phyloP scores from a whole-genome alignment of 441 rosid species.

The Raphanus hybrid region DNA sequence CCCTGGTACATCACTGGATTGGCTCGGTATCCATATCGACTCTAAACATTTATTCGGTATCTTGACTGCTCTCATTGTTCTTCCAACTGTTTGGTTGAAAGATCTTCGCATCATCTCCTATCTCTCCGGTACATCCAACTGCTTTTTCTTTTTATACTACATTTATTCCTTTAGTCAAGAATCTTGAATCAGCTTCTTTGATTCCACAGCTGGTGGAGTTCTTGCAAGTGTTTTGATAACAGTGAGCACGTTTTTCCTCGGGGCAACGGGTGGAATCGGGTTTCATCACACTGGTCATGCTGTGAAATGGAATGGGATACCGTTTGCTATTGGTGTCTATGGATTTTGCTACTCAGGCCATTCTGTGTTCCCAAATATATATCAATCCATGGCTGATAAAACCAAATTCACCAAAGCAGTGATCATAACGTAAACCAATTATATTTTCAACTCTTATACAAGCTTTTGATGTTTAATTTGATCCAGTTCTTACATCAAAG shows the following conservation, averaged over 20 bases:
- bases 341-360: constrained; percentile 88
- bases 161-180: constrained; percentile 15
- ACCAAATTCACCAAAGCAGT: constrained; percentile 67
- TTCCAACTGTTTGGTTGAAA: constrained; percentile 84
- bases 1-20: constrained; percentile 70
- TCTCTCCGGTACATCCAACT: constrained; percentile 66
- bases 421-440: constrained; percentile 51
- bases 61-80: constrained; percentile 68
- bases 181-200: constrained; percentile 30
- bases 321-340: constrained; percentile 79
- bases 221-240: constrained; percentile 65
- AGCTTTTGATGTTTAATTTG: constrained; percentile 3
- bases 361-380: constrained; percentile 89
- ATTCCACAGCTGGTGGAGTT: constrained; percentile 78
- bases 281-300: constrained; percentile 67
- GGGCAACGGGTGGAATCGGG: constrained; percentile 64
- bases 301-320: constrained; percentile 83
- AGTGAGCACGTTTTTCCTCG: constrained; percentile 62
- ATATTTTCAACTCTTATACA: not conserved
- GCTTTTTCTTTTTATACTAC: not conserved
- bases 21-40: constrained; percentile 62
- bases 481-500: constrained; percentile 1
- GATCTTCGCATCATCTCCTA: constrained; percentile 82
- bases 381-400: constrained; percentile 96
- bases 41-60: constrained; percentile 79